These are phyloP conservation scores for Pseudotsuga menziesii DNA, from an alignment of 75 land plant genomes.

Conservation along the genomic window DNA sequence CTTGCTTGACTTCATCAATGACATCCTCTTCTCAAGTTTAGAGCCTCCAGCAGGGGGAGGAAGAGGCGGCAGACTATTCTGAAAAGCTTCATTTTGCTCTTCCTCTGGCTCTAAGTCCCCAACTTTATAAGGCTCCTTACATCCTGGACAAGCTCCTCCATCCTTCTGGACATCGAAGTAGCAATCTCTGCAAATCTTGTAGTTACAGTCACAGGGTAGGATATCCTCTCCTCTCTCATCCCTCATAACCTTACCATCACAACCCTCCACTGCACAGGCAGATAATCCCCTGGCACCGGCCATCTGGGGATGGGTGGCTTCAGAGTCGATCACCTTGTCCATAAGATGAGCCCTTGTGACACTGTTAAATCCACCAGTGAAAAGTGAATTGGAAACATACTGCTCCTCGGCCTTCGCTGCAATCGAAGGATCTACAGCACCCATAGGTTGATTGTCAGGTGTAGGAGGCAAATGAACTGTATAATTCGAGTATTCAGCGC, in stretches of 20 bases:
- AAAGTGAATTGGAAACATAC: conserved; percentile 82
- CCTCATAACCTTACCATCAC: conserved; percentile 79
- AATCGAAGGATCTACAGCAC: conserved; percentile 31
- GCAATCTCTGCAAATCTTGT: conserved; percentile 73
- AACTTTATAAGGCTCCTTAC: conserved; percentile 71
- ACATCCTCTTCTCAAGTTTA: conserved; percentile 64
- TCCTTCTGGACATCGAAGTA: conserved; percentile 64
- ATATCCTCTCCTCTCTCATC: conserved; percentile 74
- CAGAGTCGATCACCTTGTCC: conserved; percentile 79
- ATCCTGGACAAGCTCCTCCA: conserved; percentile 67
- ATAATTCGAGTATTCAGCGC: conserved; percentile 30
- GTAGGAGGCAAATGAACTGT: conserved; percentile 39
- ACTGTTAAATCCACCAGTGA: conserved; percentile 87
- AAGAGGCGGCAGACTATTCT: conserved; percentile 25
- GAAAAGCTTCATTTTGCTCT: conserved; percentile 22
- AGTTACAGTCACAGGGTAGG: conserved; percentile 82
- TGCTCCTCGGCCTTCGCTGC: conserved; percentile 82
- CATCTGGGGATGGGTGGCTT: conserved; percentile 70
- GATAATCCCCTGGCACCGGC: conserved; percentile 69
- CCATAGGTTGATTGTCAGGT: conserved; percentile 68
- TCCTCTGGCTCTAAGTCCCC: conserved; percentile 33
- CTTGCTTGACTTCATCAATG: conserved; percentile 60
- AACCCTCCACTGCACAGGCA: conserved; percentile 59
- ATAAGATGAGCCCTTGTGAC: conserved; percentile 83
- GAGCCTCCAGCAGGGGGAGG: conserved; percentile 22